These are phyloP conservation scores for Rutstroemia sp. DNA, from an alignment of 2,329 filamentous ascomycete genomes.

Conservation along the genomic window DNA sequence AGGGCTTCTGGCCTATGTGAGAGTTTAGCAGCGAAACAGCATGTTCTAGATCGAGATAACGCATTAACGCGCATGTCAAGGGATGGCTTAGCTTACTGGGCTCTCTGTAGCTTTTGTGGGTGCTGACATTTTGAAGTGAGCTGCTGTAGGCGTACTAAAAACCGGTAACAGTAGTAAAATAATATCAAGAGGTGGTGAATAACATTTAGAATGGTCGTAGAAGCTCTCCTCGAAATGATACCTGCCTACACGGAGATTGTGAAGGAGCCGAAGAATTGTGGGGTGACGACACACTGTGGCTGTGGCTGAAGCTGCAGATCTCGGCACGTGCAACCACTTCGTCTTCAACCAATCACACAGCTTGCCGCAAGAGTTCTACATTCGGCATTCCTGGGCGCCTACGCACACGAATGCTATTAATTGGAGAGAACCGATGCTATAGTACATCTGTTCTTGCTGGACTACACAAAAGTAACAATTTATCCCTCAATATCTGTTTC, in stretches of 20 bases:
- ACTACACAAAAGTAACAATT: too few relatives aligned
- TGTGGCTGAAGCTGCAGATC: neutral
- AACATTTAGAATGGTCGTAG: too few relatives aligned
- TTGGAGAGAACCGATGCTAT: too few relatives aligned
- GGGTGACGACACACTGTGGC: too few relatives aligned
- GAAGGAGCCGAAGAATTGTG: neutral
- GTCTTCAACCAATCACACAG: neutral
- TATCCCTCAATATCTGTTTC: too few relatives aligned
- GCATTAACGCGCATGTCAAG: conserved; percentile 5
- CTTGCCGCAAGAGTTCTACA: too few relatives aligned
- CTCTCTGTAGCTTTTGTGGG: conserved; percentile 10
- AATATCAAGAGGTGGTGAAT: too few relatives aligned
- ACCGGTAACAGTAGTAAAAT: too few relatives aligned
- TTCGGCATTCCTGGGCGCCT: too few relatives aligned
- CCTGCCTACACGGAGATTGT: neutral
- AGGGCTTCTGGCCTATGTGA: conserved; percentile 2
- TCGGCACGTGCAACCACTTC: neutral
- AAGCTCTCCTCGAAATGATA: neutral
- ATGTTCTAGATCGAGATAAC: neutral
- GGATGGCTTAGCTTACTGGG: conserved; percentile 2
- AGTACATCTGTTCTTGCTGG: too few relatives aligned
- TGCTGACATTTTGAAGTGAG: conserved; percentile 10
- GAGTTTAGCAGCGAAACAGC: neutral
- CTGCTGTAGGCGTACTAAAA: neutral
- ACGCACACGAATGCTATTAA: too few relatives aligned